Conservation (phyloP, 2,329 filamentous ascomycete species). For the Alternaria burnsii region DNA sequence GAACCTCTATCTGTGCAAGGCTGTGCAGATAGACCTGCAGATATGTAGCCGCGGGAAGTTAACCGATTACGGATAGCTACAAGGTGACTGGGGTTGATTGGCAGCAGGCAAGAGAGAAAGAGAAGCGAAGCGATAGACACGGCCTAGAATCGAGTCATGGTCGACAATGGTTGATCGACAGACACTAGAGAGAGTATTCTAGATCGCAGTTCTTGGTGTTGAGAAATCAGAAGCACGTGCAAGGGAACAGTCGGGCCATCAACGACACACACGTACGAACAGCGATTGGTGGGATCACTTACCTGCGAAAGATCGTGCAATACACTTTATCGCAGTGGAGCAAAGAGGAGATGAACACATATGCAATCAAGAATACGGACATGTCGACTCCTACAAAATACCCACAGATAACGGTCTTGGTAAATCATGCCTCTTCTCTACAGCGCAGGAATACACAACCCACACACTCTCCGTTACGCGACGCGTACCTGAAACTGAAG, state of each 20-base stretch:
- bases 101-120: constrained; percentile 3
- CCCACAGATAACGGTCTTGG: constrained; percentile 13
- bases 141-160: constrained; percentile 12
- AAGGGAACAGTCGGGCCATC: not conserved
- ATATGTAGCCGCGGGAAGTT: constrained; percentile 28
- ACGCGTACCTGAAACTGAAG: constrained; percentile 5
- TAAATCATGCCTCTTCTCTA: not conserved
- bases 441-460: not conserved
- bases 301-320: not conserved
- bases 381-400: constrained; percentile 1
- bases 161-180: constrained; percentile 5
- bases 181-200: constrained; percentile 8
- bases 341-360: not conserved
- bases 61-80: constrained; percentile 14
- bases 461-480: not conserved
- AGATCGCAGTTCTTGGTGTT: constrained; percentile 9
- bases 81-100: constrained; percentile 11
- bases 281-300: constrained; percentile 7
- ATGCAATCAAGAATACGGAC: not conserved
- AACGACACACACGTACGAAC: not conserved
- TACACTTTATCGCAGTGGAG: constrained; percentile 3
- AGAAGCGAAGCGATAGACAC: not conserved
- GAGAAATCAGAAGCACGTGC: not conserved
- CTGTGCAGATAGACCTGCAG: constrained; percentile 19
- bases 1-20: constrained; percentile 18